Conservation (phyloP, 768 basidiomycete genomes). For the Pluteus cervinus region DNA sequence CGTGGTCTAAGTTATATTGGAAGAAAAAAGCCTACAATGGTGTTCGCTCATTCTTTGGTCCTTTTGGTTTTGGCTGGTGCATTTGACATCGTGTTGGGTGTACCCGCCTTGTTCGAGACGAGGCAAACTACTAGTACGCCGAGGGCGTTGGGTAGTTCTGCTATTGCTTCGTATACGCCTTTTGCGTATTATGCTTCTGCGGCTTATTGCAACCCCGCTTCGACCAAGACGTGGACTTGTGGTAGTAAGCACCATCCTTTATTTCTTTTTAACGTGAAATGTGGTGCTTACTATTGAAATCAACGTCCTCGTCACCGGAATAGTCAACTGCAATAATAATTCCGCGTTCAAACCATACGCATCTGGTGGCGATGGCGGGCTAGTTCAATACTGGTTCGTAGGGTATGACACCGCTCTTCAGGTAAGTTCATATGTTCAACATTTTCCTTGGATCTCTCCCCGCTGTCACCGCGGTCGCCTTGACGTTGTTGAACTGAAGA, state of each 20-base stretch:
- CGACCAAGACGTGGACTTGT: constrained; percentile 43
- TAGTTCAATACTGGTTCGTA: constrained; percentile 41
- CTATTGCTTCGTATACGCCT: constrained; percentile 39
- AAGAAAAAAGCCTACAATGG: too few species aligned
- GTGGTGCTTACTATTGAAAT: not conserved
- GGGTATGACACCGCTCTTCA: constrained; percentile 31
- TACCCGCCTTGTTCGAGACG: not conserved
- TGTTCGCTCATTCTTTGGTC: too few species aligned
- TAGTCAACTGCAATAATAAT: constrained; percentile 42
- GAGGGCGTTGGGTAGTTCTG: constrained; percentile 29
- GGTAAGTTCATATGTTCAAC: constrained; percentile 11
- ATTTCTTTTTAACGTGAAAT: not conserved
- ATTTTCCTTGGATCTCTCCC: too few species aligned
- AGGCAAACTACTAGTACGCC: constrained; percentile 23
- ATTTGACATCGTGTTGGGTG: not conserved
- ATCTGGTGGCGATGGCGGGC: constrained; percentile 41
- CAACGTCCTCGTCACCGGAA: not conserved
- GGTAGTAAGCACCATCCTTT: constrained; percentile 30
- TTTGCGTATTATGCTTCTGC: constrained; percentile 46
- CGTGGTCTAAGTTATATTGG: too few species aligned
- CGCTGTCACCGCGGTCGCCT: too few species aligned
- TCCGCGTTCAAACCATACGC: constrained; percentile 40
- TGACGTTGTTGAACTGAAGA: too few species aligned
- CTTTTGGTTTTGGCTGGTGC: too few species aligned
- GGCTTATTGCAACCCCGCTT: constrained; percentile 40